Conservation (phyloP, 176 grass and related monocot species). For the Melocanna baccifera region DNA sequence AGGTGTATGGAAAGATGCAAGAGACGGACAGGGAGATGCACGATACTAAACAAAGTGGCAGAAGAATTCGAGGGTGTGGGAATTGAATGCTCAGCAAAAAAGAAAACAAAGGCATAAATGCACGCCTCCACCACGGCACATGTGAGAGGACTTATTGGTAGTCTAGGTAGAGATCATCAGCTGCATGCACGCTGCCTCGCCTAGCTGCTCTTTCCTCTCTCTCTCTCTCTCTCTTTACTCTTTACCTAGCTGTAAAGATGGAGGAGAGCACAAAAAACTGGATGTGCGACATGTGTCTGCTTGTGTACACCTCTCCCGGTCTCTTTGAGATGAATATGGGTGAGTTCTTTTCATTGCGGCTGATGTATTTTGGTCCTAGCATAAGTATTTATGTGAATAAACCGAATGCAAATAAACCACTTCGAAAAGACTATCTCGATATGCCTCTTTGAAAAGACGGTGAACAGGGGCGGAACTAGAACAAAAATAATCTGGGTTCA, state of each 20-base stretch:
- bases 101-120: conserved; percentile 47
- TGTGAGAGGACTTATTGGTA: conserved; percentile 42
- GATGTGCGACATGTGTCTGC: conserved; percentile 17
- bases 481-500: too few relatives aligned
- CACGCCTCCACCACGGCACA: conserved; percentile 34
- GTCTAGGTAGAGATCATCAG: conserved; percentile 19
- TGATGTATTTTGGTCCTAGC: too few relatives aligned
- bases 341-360: too few relatives aligned
- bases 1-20: not conserved
- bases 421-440: too few relatives aligned
- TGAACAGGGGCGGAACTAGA: too few relatives aligned
- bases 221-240: not conserved
- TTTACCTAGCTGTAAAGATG: conserved; percentile 26
- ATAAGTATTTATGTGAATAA: too few relatives aligned
- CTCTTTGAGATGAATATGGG: not conserved
- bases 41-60: conserved; percentile 27
- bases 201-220: not conserved
- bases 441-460: too few relatives aligned
- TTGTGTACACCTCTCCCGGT: not conserved
- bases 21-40: not conserved
- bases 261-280: not conserved
- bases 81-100: conserved; percentile 51
- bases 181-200: conserved; percentile 17
- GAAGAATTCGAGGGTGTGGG: conserved; percentile 30
- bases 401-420: too few relatives aligned